phyloP scores from a whole-genome alignment of 441 rosid genomes.

The Geranium incanum region DNA sequence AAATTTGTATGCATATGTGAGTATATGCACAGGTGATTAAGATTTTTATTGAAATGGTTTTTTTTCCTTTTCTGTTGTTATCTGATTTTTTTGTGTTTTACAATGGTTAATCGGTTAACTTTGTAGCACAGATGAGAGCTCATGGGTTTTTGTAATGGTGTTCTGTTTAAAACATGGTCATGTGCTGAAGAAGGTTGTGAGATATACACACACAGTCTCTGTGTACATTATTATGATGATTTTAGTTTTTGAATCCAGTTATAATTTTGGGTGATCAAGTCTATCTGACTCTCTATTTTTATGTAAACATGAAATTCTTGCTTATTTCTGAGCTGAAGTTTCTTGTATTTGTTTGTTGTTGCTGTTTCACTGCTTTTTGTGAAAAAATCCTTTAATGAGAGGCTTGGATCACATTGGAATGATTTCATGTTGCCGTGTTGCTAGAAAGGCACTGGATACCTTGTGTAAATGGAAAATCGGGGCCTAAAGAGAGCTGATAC shows the following conservation, averaged over 20 bases:
- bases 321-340: constrained; percentile 1
- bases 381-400: neutral
- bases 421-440: constrained; percentile 1
- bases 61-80: neutral
- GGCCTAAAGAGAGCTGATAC: constrained; percentile 84
- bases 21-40: neutral
- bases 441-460: neutral
- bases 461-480: constrained; percentile 53
- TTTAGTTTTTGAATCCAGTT: neutral
- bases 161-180: neutral
- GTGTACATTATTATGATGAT: neutral
- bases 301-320: neutral
- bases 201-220: neutral
- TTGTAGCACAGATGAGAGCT: neutral
- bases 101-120: neutral
- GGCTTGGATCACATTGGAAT: constrained; percentile 4
- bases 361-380: neutral
- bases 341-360: neutral
- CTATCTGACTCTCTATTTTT: neutral
- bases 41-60: neutral
- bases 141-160: neutral
- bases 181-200: neutral
- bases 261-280: neutral
- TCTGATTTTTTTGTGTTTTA: neutral
- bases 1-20: neutral